phyloP scores from a whole-genome alignment of 805 yeast species.

The Wickerhamiella lipophila region DNA sequence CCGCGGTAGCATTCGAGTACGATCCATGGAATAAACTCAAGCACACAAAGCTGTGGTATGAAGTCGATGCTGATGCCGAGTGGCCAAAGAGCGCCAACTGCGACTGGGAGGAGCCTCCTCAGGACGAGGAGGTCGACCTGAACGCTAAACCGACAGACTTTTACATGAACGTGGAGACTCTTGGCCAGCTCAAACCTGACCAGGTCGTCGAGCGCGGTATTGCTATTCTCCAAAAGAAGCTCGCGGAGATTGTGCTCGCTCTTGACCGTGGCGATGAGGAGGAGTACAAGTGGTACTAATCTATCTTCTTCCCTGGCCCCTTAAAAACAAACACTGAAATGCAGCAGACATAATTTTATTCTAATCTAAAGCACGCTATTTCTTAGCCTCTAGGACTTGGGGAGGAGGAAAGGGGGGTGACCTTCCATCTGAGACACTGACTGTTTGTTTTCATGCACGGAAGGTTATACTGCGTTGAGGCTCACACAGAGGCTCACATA shows the following conservation, averaged over 20 bases:
- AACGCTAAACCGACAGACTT: slow-evolving; percentile 68
- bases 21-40: slow-evolving; percentile 98
- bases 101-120: slow-evolving; percentile 93
- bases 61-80: slow-evolving; percentile 72
- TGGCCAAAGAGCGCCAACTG: slow-evolving; percentile 88
- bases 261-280: slow-evolving; percentile 31
- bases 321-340: neutral
- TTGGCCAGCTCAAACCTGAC: slow-evolving; percentile 78
- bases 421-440: neutral
- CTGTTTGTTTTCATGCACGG: neutral
- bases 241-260: slow-evolving; percentile 75
- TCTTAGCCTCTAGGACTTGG: neutral
- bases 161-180: slow-evolving; percentile 84
- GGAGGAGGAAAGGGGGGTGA: no score
- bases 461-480: neutral
- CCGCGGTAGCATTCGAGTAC: slow-evolving; percentile 92
- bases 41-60: slow-evolving; percentile 96
- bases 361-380: neutral
- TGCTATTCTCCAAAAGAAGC: slow-evolving; percentile 72
- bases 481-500: neutral
- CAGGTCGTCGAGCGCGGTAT: slow-evolving; percentile 81
- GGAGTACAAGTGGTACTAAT: slow-evolving; percentile 19
- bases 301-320: no score
- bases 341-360: slow-evolving; percentile 1
- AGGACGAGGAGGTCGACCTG: slow-evolving; percentile 80